phyloP scores from a whole-genome alignment of 345 rosid genomes.

The Theobroma cacao region DNA sequence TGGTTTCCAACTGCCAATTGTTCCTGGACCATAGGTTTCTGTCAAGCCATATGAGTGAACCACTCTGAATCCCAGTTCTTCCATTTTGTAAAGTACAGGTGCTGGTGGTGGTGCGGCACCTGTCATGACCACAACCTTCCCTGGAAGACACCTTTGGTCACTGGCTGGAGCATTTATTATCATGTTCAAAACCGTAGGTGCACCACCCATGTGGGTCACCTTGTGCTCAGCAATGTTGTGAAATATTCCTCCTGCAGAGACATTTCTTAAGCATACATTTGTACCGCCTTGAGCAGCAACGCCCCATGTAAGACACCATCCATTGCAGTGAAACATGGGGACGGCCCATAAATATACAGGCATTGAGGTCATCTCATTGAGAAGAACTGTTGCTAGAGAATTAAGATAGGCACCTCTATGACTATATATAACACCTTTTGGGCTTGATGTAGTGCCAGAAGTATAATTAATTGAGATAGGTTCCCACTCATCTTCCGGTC shows the following conservation, averaged over 20 bases:
- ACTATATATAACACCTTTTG: conserved; percentile 61
- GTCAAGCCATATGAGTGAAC: conserved; percentile 12
- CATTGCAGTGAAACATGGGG: conserved; percentile 76
- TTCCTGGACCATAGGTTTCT: conserved; percentile 20
- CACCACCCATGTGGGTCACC: conserved; percentile 22
- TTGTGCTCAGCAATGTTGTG: conserved; percentile 1
- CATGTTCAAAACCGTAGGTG: conserved; percentile 16
- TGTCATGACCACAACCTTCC: conserved; percentile 12
- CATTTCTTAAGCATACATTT: conserved; percentile 40
- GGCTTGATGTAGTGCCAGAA: conserved; percentile 63
- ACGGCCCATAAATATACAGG: conserved; percentile 60
- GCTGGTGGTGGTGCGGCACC: conserved; percentile 18
- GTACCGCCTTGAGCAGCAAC: conserved; percentile 64
- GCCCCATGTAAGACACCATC: conserved; percentile 66
- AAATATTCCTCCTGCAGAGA: conserved; percentile 9
- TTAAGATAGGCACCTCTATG: conserved; percentile 67
- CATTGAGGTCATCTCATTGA: conserved; percentile 44
- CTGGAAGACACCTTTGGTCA: conserved; percentile 8
- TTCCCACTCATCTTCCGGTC: conserved; percentile 50
- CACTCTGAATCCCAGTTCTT: conserved; percentile 10
- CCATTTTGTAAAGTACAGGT: conserved; percentile 8
- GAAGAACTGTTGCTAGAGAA: conserved; percentile 45
- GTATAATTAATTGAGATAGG: conserved; percentile 59
- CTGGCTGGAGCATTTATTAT: conserved; percentile 5
- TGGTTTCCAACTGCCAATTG: conserved; percentile 18